phyloP scores from a whole-genome alignment of 176 grass and related monocot genomes.

The Eleusine coracana region DNA sequence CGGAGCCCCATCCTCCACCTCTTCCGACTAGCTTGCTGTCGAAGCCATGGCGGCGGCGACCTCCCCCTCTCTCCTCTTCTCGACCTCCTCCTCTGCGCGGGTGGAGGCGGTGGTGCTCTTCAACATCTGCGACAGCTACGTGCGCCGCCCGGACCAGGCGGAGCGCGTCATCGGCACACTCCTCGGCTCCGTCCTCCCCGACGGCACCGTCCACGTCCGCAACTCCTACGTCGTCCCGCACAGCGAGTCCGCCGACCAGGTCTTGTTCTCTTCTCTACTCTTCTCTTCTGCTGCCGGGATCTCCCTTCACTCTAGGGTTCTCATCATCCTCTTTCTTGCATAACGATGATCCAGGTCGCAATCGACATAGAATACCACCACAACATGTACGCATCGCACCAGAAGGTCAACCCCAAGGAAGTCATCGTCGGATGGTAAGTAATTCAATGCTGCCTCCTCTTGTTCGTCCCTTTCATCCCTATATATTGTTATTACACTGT shows the following conservation, averaged over 20 bases:
- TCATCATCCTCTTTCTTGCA: background rate
- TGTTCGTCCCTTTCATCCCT: background rate
- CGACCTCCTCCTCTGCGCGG: conserved; percentile 37
- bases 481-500: background rate
- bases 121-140: conserved; percentile 91
- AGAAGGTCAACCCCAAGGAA: conserved; percentile 92
- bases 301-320: background rate
- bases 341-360: conserved; percentile 59
- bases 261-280: background rate
- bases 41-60: conserved; percentile 22
- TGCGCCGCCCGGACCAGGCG: conserved; percentile 90
- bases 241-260: conserved; percentile 95
- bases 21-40: background rate
- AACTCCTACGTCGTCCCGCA: conserved; percentile 93
- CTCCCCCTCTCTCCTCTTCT: conserved; percentile 50
- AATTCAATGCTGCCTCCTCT: background rate
- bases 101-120: conserved; percentile 81
- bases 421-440: conserved; percentile 97
- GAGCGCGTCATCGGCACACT: conserved; percentile 95
- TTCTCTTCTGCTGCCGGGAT: background rate
- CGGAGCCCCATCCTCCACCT: no score
- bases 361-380: conserved; percentile 95
- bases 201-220: conserved; percentile 88
- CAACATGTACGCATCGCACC: conserved; percentile 87
- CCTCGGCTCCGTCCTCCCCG: conserved; percentile 80